phyloP scores from a whole-genome alignment of 192 early-diverging fungal species.

The Coemansia sp. region DNA sequence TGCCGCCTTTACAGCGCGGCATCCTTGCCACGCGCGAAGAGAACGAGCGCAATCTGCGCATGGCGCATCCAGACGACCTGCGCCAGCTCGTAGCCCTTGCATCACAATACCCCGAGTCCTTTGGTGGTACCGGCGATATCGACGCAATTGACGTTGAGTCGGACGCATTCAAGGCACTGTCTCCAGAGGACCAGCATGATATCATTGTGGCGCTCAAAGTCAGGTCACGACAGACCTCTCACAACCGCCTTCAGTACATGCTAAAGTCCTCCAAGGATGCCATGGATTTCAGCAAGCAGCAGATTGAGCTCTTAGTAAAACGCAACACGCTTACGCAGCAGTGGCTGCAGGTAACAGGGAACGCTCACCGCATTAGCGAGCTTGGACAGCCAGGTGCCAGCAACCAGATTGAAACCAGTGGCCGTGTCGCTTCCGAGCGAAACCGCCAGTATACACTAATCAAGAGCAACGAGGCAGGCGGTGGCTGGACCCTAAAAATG shows the following conservation, averaged over 20 bases:
- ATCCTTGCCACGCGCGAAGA: conserved; percentile 33
- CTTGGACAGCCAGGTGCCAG: neutral
- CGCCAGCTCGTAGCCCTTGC: conserved; percentile 35
- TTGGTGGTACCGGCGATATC: conserved; percentile 47
- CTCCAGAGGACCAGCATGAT: conserved; percentile 88
- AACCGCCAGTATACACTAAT: conserved; percentile 80
- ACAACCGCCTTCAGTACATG: conserved; percentile 73
- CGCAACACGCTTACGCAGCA: conserved; percentile 86
- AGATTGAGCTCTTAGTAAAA: conserved; percentile 81
- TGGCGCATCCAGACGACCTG: conserved; percentile 52
- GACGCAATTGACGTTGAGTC: conserved; percentile 79
- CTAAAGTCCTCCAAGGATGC: conserved; percentile 65
- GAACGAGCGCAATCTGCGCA: conserved; percentile 39
- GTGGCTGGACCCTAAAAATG: conserved; percentile 66
- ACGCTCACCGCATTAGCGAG: conserved; percentile 22
- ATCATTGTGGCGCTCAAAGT: conserved; percentile 86
- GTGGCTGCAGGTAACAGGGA: conserved; percentile 56
- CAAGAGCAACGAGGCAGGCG: conserved; percentile 72
- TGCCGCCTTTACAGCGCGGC: conserved; percentile 25
- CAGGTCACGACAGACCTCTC: conserved; percentile 76
- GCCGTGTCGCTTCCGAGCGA: conserved; percentile 79
- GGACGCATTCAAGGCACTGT: conserved; percentile 68
- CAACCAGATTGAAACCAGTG: conserved; percentile 28
- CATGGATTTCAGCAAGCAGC: conserved; percentile 86
- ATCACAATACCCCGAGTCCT: conserved; percentile 31